phyloP scores from a whole-genome alignment of 768 basidiomycete species.

The Lactifluus pinguis region DNA sequence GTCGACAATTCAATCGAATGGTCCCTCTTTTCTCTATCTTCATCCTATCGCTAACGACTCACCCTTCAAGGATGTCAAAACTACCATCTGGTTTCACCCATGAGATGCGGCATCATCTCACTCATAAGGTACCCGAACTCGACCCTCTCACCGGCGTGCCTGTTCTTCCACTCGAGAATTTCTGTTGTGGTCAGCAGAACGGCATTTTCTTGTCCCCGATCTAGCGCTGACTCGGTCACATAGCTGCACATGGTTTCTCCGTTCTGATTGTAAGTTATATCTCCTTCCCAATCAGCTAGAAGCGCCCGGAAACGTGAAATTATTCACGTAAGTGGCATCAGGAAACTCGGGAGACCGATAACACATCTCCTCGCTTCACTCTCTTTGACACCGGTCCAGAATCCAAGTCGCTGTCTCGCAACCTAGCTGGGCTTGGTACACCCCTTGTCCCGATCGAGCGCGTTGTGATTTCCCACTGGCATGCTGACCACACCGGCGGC shows the following conservation, averaged over 20 bases:
- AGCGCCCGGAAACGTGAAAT: neutral
- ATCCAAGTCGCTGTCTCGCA: constrained; percentile 62
- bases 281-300: neutral
- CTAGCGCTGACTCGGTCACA: neutral
- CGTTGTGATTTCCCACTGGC: constrained; percentile 53
- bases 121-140: constrained; percentile 35
- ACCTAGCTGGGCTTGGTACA: constrained; percentile 50
- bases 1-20: constrained; percentile 34
- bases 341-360: constrained; percentile 47
- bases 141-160: constrained; percentile 46
- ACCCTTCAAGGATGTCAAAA: constrained; percentile 55
- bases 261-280: constrained; percentile 49
- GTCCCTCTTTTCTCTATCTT: constrained; percentile 9
- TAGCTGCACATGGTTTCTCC: constrained; percentile 81
- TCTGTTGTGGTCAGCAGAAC: constrained; percentile 51
- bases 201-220: neutral
- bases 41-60: neutral
- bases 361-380: constrained; percentile 38
- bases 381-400: constrained; percentile 86
- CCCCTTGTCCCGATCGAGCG: constrained; percentile 47
- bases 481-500: constrained; percentile 43
- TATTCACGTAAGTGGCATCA: constrained; percentile 20
- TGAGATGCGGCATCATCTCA: constrained; percentile 58
- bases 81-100: constrained; percentile 71
- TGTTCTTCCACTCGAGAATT: constrained; percentile 61